Evolutionary conservation across 2,329 filamentous ascomycete genomes (phyloP).

Genomic region (Aschersonia sp.): DNA sequence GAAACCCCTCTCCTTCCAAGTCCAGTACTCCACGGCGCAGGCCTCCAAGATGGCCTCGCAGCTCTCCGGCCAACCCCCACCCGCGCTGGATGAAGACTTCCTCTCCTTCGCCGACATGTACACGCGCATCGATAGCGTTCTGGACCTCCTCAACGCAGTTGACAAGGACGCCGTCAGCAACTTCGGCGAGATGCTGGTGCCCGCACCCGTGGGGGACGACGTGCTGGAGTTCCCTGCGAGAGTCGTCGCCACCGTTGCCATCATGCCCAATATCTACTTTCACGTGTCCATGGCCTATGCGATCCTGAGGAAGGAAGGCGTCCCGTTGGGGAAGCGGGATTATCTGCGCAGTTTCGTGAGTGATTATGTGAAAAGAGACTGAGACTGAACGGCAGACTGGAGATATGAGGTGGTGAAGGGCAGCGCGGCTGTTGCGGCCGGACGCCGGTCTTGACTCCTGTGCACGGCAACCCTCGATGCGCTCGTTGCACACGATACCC

Average conservation of each 20-base stretch:
- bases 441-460: too few relatives aligned
- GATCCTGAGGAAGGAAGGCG: conserved; percentile 38
- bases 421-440: not conserved
- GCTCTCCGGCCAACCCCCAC: conserved; percentile 12
- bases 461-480: too few relatives aligned
- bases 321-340: conserved; percentile 38
- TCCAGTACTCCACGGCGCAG: conserved; percentile 13
- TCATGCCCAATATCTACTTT: conserved; percentile 38
- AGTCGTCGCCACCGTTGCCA: not conserved
- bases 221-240: not conserved
- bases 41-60: conserved; percentile 13
- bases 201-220: not conserved
- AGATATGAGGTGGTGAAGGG: not conserved
- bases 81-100: conserved; percentile 12
- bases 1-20: conserved; percentile 20
- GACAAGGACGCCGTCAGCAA: conserved; percentile 17
- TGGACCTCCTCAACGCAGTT: conserved; percentile 12
- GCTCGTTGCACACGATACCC: too few relatives aligned
- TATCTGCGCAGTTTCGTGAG: conserved; percentile 19
- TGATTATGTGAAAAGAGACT: not conserved
- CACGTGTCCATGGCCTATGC: conserved; percentile 38
- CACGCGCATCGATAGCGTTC: conserved; percentile 12
- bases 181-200: conserved; percentile 7
- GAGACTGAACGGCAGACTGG: not conserved
- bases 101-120: conserved; percentile 14